These are phyloP conservation scores for Aspergillus sparsus DNA, from an alignment of 495 filamentous ascomycete genomes.

Conservation along the genomic window DNA sequence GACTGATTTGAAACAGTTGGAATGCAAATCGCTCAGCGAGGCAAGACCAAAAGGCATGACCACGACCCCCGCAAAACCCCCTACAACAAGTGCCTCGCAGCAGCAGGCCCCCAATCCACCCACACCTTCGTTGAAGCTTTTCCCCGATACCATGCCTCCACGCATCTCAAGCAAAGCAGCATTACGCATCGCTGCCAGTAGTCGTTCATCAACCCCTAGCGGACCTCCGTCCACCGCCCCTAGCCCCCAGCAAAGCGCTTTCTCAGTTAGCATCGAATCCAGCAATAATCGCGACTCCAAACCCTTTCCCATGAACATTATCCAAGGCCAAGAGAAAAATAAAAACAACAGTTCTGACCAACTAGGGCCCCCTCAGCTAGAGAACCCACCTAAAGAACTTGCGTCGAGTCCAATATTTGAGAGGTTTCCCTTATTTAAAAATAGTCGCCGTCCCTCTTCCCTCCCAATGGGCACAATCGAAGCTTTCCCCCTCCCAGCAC, in stretches of 20 bases:
- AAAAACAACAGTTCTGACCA: neutral
- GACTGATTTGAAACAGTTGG: slow-evolving; percentile 7
- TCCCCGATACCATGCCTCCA: slow-evolving; percentile 40
- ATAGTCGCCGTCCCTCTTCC: slow-evolving; percentile 28
- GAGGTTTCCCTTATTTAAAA: slow-evolving; percentile 14
- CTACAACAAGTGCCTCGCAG: slow-evolving; percentile 17
- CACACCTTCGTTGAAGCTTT: slow-evolving; percentile 39
- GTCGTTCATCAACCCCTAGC: slow-evolving; percentile 16
- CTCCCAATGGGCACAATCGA: slow-evolving; percentile 36
- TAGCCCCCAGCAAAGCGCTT: slow-evolving; percentile 10
- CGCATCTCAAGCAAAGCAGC: slow-evolving; percentile 36
- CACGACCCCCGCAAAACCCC: neutral
- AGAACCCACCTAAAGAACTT: slow-evolving; percentile 5
- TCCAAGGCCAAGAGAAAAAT: slow-evolving; percentile 4
- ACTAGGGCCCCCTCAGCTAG: neutral
- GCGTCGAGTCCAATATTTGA: slow-evolving; percentile 14
- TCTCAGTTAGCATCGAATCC: slow-evolving; percentile 11
- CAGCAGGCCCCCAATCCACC: slow-evolving; percentile 13
- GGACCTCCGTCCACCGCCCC: slow-evolving; percentile 13
- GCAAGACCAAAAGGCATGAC: neutral
- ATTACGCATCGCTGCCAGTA: slow-evolving; percentile 28
- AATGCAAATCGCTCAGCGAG: neutral
- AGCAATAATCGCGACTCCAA: slow-evolving; percentile 7
- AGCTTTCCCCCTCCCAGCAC: slow-evolving; percentile 45
- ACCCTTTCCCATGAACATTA: neutral